Percentiles rank a stretch among this genome's conserved stretches.
Evolutionary conservation across 306 rosid genomes (phyloP).

Genomic region (Herpetospermum pedunculosum): DNA sequence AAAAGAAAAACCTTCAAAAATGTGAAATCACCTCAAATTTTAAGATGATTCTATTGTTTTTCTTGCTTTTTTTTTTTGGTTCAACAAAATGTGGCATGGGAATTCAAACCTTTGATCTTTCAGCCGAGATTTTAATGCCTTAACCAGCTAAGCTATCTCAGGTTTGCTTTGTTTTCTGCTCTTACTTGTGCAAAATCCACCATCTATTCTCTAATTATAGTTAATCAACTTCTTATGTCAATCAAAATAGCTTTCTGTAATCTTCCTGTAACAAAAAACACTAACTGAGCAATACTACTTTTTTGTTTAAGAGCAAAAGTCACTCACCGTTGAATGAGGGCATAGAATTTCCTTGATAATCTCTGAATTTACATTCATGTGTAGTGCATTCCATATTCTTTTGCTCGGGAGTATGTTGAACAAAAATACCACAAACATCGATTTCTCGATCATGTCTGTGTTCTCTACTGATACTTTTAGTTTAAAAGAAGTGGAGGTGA

Average conservation of each 20-base stretch:
- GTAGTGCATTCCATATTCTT: slow-evolving; percentile 51
- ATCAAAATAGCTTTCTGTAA: not conserved
- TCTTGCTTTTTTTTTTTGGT: too few species aligned
- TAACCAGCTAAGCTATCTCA: too few species aligned
- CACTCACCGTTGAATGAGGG: slow-evolving; percentile 28
- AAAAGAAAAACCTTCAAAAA: not conserved
- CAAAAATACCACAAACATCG: slow-evolving; percentile 34
- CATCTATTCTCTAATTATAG: not conserved
- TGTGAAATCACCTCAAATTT: not conserved
- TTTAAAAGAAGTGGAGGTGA: slow-evolving; percentile 26
- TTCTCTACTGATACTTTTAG: slow-evolving; percentile 23
- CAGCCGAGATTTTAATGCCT: too few species aligned
- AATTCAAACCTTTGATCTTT: too few species aligned
- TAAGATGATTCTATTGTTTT: not conserved
- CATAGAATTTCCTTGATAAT: slow-evolving; percentile 27
- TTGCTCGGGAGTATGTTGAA: slow-evolving; percentile 30
- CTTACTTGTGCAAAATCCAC: not conserved
- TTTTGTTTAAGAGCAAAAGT: too few species aligned
- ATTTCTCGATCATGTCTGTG: slow-evolving; percentile 13
- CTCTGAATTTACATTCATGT: slow-evolving; percentile 21
- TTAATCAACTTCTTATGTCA: not conserved
- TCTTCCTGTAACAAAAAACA: too few species aligned
- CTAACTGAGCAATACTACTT: too few species aligned
- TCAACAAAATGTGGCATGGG: too few species aligned
- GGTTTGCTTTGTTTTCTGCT: too few species aligned